These are phyloP conservation scores for Kluyveromyces marxianus DNA, from an alignment of 1,139 yeast species.

Conservation along the genomic window DNA sequence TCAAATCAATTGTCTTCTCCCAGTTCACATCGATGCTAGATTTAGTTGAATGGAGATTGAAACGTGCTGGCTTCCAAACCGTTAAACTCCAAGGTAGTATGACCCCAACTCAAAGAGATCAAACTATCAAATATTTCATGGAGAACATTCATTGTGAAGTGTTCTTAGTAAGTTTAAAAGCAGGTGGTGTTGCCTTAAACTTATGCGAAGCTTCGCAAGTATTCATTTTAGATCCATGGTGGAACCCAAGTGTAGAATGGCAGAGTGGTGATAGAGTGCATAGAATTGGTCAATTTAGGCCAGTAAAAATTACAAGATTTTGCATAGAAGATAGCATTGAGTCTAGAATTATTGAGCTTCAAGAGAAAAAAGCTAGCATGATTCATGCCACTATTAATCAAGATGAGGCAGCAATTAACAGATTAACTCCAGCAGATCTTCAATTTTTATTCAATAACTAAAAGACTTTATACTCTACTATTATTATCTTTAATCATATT, in stretches of 20 bases:
- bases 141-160: constrained; percentile 88
- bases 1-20: constrained; percentile 91
- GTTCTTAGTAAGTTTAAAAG: constrained; percentile 86
- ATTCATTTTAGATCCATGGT: constrained; percentile 94
- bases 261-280: constrained; percentile 98
- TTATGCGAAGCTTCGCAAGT: constrained; percentile 96
- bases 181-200: constrained; percentile 97
- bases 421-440: constrained; percentile 86
- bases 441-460: constrained; percentile 83
- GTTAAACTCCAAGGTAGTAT: constrained; percentile 92
- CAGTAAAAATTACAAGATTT: constrained; percentile 86
- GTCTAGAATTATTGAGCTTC: constrained; percentile 87
- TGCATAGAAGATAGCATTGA: constrained; percentile 96
- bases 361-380: constrained; percentile 97
- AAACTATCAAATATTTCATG: constrained; percentile 85
- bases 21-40: constrained; percentile 97
- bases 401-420: constrained; percentile 82
- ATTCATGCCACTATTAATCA: constrained; percentile 90
- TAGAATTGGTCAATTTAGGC: constrained; percentile 92
- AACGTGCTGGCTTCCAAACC: constrained; percentile 88
- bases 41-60: constrained; percentile 88
- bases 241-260: constrained; percentile 98
- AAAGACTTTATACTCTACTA: constrained; percentile 8
- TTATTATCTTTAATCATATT: background rate
- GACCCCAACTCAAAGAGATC: constrained; percentile 93